Evolutionary conservation across 495 filamentous ascomycete genomes (phyloP).

Genomic region (Letharia columbiana): DNA sequence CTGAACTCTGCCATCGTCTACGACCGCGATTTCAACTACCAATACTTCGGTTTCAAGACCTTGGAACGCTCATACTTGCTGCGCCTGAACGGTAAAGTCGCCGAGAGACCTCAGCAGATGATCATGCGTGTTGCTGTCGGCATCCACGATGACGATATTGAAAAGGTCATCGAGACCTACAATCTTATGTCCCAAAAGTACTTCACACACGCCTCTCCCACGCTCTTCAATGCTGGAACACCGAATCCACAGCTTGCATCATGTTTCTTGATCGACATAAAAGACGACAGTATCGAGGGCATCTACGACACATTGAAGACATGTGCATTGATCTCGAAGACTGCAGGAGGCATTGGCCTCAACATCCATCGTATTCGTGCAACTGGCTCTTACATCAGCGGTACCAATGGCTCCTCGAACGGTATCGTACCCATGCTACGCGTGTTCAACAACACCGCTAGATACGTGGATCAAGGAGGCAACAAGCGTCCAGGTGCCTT

Average conservation of each 20-base stretch:
- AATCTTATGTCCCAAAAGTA: constrained; percentile 95
- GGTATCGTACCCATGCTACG: constrained; percentile 96
- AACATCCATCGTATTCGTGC: constrained; percentile 94
- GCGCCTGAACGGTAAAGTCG: constrained; percentile 84
- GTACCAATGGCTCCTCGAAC: constrained; percentile 95
- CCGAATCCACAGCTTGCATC: constrained; percentile 88
- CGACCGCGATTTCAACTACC: constrained; percentile 99
- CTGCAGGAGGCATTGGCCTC: constrained; percentile 91
- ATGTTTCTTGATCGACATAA: constrained; percentile 98
- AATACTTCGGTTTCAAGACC: constrained; percentile 99
- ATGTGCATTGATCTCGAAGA: constrained; percentile 99
- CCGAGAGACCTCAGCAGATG: constrained; percentile 96
- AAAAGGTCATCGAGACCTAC: constrained; percentile 92
- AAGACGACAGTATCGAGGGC: constrained; percentile 97
- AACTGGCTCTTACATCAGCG: constrained; percentile 93
- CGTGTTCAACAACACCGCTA: constrained; percentile 97
- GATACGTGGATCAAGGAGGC: constrained; percentile 97
- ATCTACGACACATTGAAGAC: constrained; percentile 99
- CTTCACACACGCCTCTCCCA: constrained; percentile 97
- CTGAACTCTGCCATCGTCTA: constrained; percentile 98
- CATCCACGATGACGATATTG: constrained; percentile 89
- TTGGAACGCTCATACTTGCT: constrained; percentile 95
- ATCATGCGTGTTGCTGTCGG: constrained; percentile 98
- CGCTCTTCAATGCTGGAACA: constrained; percentile 95
- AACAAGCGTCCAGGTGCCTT: constrained; percentile 99